phyloP scores from a whole-genome alignment of 306 rosid species.

The Inga laurina region DNA sequence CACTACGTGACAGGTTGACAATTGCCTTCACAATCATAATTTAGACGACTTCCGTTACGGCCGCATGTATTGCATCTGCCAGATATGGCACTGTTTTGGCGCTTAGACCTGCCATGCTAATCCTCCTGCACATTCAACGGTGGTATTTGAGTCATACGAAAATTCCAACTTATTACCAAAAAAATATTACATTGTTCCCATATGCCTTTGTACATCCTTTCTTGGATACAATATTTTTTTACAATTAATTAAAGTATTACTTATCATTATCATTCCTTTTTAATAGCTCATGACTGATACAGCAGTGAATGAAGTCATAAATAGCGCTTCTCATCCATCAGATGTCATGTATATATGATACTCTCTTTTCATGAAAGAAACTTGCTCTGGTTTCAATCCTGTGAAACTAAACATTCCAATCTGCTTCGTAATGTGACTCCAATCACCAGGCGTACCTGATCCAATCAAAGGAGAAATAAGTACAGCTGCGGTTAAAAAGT shows the following conservation, averaged over 20 bases:
- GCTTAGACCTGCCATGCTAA: constrained; percentile 98
- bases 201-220: background rate
- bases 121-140: constrained; percentile 65
- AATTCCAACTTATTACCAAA: background rate
- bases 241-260: background rate
- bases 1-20: too few species aligned
- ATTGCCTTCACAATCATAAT: too few species aligned
- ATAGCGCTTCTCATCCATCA: constrained; percentile 69
- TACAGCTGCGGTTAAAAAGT: background rate
- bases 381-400: constrained; percentile 83
- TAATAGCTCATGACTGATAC: background rate
- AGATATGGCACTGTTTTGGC: constrained; percentile 84
- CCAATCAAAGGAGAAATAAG: constrained; percentile 23
- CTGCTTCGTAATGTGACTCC: constrained; percentile 98
- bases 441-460: constrained; percentile 94
- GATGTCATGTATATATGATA: constrained; percentile 92
- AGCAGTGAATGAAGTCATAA: background rate
- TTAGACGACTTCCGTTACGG: constrained; percentile 49
- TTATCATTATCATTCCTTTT: background rate
- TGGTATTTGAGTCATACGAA: background rate
- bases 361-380: constrained; percentile 88
- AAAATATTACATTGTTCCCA: background rate
- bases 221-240: background rate
- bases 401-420: constrained; percentile 97
- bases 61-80: constrained; percentile 87